Conservation (phyloP, 2,329 filamentous ascomycete genomes). For the Talaromyces amestolkiae region DNA sequence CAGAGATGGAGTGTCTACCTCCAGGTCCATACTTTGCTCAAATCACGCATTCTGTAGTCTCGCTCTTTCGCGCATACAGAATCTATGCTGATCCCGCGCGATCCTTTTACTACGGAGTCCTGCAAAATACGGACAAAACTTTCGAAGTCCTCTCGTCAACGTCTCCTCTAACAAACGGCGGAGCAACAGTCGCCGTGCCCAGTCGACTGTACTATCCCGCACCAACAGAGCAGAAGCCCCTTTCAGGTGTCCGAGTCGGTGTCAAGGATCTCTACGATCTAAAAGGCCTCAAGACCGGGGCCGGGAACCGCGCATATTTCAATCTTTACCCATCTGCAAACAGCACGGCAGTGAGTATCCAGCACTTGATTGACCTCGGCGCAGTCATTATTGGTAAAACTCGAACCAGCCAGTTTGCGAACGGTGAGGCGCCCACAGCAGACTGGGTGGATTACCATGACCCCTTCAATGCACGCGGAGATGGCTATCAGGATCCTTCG, state of each 20-base stretch:
- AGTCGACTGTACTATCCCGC: background rate
- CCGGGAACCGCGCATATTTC: conserved; percentile 37
- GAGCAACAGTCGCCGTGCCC: background rate
- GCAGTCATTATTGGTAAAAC: too few species aligned
- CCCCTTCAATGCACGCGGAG: too few species aligned
- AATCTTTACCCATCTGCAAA: too few species aligned
- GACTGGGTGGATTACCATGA: too few species aligned
- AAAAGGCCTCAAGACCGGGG: conserved; percentile 55
- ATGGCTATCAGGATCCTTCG: too few species aligned
- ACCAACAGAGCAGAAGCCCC: conserved; percentile 50
- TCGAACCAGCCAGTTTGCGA: too few species aligned
- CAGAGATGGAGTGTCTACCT: background rate
- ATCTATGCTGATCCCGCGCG: conserved; percentile 3
- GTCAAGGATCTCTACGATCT: conserved; percentile 64
- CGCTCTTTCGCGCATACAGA: conserved; percentile 1
- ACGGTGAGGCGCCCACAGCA: too few species aligned
- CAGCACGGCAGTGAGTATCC: too few species aligned
- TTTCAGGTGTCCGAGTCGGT: conserved; percentile 60
- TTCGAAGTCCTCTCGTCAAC: background rate
- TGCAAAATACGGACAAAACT: background rate
- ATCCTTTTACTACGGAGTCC: background rate
- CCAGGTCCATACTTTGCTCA: background rate
- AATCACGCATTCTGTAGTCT: background rate
- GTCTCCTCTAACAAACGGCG: background rate
- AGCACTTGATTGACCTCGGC: too few species aligned